These are phyloP conservation scores for Daedaleopsis nitida DNA, from an alignment of 768 basidiomycete species.

Conservation along the genomic window DNA sequence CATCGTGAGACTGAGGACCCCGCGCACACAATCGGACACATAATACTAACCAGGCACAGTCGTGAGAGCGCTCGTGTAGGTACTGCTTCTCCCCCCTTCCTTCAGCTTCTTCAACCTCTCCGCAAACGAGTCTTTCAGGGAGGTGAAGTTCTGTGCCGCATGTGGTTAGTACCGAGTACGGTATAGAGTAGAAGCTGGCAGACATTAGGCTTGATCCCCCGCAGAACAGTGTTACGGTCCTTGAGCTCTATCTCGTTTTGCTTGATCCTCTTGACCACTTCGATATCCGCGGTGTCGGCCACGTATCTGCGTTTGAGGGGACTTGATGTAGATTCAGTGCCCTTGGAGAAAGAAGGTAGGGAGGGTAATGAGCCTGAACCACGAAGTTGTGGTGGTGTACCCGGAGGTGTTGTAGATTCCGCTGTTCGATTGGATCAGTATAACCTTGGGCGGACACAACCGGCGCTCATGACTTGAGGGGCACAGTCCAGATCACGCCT, in stretches of 20 bases:
- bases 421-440: constrained; percentile 25
- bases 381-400: constrained; percentile 43
- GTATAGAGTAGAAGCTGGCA: constrained; percentile 28
- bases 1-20: neutral
- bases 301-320: constrained; percentile 79
- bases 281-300: constrained; percentile 74
- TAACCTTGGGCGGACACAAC: too few relatives aligned
- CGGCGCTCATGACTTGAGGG: neutral
- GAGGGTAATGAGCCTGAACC: constrained; percentile 18
- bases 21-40: neutral
- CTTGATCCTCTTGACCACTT: constrained; percentile 84
- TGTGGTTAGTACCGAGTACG: neutral
- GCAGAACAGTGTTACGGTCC: constrained; percentile 81
- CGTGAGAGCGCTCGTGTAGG: constrained; percentile 37
- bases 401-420: constrained; percentile 65
- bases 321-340: constrained; percentile 33
- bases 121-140: constrained; percentile 61
- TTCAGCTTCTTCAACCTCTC: constrained; percentile 82
- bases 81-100: constrained; percentile 60
- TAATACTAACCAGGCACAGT: constrained; percentile 41
- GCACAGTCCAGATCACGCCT: too few relatives aligned
- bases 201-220: constrained; percentile 84
- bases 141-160: constrained; percentile 70
- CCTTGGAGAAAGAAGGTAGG: constrained; percentile 18
- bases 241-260: constrained; percentile 76